These are phyloP conservation scores for Nicotiana attenuata DNA, from an alignment of 257 asterid genomes.

Conservation along the genomic window DNA sequence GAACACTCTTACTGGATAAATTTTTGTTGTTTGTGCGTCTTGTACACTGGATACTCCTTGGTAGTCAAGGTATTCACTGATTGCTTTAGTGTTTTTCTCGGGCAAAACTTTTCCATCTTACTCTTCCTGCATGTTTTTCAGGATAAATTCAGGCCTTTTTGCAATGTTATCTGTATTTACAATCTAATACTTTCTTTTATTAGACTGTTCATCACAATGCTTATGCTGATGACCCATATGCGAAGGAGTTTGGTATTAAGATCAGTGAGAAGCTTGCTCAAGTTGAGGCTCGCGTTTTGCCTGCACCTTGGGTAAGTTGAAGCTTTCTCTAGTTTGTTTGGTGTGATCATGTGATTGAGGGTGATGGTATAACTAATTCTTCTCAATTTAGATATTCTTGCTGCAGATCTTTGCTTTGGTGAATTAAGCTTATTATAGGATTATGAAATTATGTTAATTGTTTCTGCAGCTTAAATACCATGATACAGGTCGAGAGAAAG, in stretches of 20 bases:
- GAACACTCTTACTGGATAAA: background rate
- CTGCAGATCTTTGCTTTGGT: background rate
- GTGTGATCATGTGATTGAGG: background rate
- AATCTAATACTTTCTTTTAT: background rate
- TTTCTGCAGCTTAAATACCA: slow-evolving; percentile 80
- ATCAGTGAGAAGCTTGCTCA: slow-evolving; percentile 82
- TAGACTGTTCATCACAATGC: slow-evolving; percentile 89
- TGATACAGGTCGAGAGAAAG: slow-evolving; percentile 94
- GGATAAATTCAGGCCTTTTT: background rate
- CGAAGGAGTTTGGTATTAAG: slow-evolving; percentile 88
- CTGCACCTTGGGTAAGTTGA: slow-evolving; percentile 80
- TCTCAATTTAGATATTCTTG: background rate
- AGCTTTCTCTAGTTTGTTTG: background rate
- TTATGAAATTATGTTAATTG: background rate
- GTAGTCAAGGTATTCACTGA: background rate
- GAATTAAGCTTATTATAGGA: background rate
- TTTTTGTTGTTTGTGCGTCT: background rate
- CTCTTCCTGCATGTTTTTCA: background rate
- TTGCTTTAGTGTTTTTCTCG: background rate
- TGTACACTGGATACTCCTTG: background rate
- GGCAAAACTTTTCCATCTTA: background rate
- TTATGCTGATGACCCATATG: slow-evolving; percentile 73
- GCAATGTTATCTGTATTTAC: background rate
- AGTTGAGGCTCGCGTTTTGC: slow-evolving; percentile 96
- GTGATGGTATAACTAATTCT: background rate